Conservation (phyloP, 228 moss, liverwort and hornwort species). For the Sphagnum fallax region DNA sequence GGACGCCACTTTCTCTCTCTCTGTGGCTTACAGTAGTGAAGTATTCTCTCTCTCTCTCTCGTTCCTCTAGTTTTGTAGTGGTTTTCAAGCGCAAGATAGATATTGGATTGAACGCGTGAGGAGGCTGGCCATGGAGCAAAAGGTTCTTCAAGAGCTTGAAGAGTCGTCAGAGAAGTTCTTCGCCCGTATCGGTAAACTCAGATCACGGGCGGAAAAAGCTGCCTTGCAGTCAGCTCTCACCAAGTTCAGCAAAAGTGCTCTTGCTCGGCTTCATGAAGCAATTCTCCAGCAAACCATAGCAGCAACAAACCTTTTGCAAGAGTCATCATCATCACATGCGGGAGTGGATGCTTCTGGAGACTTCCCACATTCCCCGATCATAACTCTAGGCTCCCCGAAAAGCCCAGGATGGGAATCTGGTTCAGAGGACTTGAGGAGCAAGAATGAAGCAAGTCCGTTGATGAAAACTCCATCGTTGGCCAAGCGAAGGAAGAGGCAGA, state of each 20-base stretch:
- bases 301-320: conserved; percentile 8
- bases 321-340: background rate
- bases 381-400: background rate
- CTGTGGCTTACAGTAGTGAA: too few species aligned
- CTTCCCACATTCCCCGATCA: background rate
- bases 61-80: too few species aligned
- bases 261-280: conserved; percentile 24
- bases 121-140: conserved; percentile 24
- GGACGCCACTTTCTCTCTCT: too few species aligned
- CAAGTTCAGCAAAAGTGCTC: conserved; percentile 14
- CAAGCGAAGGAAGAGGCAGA: conserved; percentile 2
- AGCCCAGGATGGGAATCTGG: too few species aligned
- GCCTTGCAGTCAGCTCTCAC: conserved; percentile 19
- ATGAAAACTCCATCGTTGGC: conserved; percentile 7
- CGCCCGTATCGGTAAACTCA: conserved; percentile 14
- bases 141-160: conserved; percentile 21
- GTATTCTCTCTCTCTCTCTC: too few species aligned
- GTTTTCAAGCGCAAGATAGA: too few species aligned
- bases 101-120: background rate
- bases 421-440: conserved; percentile 5
- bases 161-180: conserved; percentile 26
- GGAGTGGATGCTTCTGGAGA: background rate
- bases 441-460: background rate
- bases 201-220: conserved; percentile 30
- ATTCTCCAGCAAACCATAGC: conserved; percentile 19